A percentile compares a stretch with the other conserved stretches of the same genome.
phyloP scores from a whole-genome alignment of 2,329 filamentous ascomycete species.

The Pseudocercospora pini-densiflorae region DNA sequence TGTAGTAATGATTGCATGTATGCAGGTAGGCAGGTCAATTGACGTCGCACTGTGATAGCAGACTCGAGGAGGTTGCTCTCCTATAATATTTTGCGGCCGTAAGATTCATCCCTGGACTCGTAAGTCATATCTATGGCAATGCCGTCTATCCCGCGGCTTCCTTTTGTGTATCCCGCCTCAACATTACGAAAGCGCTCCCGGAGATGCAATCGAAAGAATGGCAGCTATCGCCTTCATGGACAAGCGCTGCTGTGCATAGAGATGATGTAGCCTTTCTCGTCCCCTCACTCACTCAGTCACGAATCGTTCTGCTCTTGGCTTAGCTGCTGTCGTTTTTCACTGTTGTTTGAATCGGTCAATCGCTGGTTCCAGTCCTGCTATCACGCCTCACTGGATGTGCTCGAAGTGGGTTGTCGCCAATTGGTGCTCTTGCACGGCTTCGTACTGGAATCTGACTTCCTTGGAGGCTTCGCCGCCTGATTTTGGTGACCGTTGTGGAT shows the following conservation, averaged over 20 bases:
- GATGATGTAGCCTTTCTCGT: not conserved
- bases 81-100: too few relatives aligned
- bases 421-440: constrained; percentile 3
- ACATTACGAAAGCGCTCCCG: not conserved
- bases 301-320: not conserved
- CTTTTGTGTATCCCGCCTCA: constrained; percentile 5
- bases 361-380: constrained; percentile 11
- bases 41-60: too few relatives aligned
- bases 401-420: constrained; percentile 19
- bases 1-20: too few relatives aligned
- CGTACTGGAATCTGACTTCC: not conserved
- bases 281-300: not conserved
- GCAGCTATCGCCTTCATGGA: not conserved
- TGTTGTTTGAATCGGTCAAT: constrained; percentile 10
- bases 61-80: too few relatives aligned
- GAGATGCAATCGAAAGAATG: not conserved
- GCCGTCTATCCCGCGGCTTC: not conserved
- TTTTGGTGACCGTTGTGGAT: not conserved
- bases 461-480: not conserved
- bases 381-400: constrained; percentile 16
- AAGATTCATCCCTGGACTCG: not conserved
- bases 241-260: not conserved
- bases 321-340: not conserved
- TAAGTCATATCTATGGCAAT: not conserved
- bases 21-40: too few relatives aligned